Evolutionary conservation across 441 rosid species (phyloP).

Genomic region (Melastoma candidum): DNA sequence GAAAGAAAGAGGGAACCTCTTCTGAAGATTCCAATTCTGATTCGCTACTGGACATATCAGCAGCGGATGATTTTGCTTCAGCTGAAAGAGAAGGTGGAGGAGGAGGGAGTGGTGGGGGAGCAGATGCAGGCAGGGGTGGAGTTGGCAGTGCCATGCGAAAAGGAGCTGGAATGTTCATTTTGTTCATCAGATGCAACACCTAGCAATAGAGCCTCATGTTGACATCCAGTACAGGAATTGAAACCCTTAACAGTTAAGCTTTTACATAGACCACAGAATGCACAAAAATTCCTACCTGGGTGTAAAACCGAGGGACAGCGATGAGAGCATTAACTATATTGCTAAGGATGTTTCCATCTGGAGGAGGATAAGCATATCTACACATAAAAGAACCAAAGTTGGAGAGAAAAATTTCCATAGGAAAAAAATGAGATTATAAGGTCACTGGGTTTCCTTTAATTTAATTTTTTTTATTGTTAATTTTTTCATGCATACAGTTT

Average conservation of each 20-base stretch:
- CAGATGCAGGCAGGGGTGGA: slow-evolving; percentile 75
- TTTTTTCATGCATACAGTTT: no score
- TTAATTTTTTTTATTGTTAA: no score
- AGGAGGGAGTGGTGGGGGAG: slow-evolving; percentile 30
- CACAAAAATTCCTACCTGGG: slow-evolving; percentile 46
- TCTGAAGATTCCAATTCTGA: slow-evolving; percentile 92
- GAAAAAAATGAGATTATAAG: no score
- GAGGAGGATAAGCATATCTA: slow-evolving; percentile 97
- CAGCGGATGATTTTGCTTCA: slow-evolving; percentile 25
- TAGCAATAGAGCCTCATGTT: slow-evolving; percentile 16
- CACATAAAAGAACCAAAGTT: slow-evolving; percentile 14
- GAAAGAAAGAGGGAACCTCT: slow-evolving; percentile 37
- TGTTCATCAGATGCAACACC: slow-evolving; percentile 98
- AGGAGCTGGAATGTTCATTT: slow-evolving; percentile 98
- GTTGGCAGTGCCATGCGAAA: slow-evolving; percentile 92
- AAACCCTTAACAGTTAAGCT: slow-evolving; percentile 1
- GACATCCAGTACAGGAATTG: background rate
- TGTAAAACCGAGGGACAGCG: slow-evolving; percentile 90
- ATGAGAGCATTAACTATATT: slow-evolving; percentile 94
- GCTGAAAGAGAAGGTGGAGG: slow-evolving; percentile 28
- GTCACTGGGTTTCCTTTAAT: no score
- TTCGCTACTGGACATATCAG: slow-evolving; percentile 64
- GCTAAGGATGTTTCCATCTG: slow-evolving; percentile 92
- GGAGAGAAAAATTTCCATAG: no score
- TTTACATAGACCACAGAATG: background rate